Evolutionary conservation across 176 grass and related monocot species (phyloP).

Genomic region (Bolboschoenus planiculmis): DNA sequence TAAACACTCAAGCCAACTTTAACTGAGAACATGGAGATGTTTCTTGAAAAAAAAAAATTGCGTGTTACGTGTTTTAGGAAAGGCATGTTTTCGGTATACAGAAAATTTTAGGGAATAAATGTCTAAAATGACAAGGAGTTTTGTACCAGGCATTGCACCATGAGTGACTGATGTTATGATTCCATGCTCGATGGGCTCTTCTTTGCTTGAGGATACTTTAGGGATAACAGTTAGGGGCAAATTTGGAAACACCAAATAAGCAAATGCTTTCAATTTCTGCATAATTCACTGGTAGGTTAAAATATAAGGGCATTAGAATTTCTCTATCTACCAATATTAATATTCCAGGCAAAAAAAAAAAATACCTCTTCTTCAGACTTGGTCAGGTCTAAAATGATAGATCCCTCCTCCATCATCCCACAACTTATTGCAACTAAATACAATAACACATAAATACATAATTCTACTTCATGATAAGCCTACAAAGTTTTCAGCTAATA

Average conservation of each 20-base stretch:
- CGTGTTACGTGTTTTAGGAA: neutral
- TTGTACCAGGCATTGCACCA: constrained; percentile 63
- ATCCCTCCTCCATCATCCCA: constrained; percentile 52
- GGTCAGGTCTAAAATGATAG: constrained; percentile 62
- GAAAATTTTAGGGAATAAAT: neutral
- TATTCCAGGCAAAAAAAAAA: neutral
- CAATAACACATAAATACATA: neutral
- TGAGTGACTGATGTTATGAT: constrained; percentile 60
- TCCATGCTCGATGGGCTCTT: constrained; percentile 39
- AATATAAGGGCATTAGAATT: neutral
- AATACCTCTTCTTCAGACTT: constrained; percentile 78
- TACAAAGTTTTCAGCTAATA: constrained; percentile 23
- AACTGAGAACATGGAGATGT: neutral
- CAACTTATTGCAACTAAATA: constrained; percentile 77
- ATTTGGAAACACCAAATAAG: constrained; percentile 83
- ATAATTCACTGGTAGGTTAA: neutral
- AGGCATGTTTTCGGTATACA: too few species aligned
- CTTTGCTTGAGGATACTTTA: constrained; percentile 39
- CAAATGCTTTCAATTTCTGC: constrained; percentile 80
- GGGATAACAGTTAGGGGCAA: constrained; percentile 32
- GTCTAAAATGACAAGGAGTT: neutral
- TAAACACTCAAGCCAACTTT: neutral
- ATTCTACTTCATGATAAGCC: constrained; percentile 5
- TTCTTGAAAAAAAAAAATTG: neutral
- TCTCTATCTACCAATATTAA: neutral